These are phyloP conservation scores for Verticillium nubilum DNA, from an alignment of 2,329 filamentous ascomycete genomes.

Conservation along the genomic window DNA sequence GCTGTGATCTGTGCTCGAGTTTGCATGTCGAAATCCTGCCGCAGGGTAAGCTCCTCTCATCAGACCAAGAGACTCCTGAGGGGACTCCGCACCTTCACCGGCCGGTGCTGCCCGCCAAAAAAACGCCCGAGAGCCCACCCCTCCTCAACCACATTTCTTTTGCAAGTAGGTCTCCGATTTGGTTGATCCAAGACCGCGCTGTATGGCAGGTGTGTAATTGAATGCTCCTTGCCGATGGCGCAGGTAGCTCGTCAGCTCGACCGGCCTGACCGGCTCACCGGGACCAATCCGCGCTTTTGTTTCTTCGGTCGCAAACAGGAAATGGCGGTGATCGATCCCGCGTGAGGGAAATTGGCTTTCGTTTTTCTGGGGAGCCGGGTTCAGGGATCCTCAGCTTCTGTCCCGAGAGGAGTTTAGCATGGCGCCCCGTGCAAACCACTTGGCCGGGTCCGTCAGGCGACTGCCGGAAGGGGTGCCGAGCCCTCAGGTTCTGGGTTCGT, in stretches of 20 bases:
- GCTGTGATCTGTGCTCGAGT: slow-evolving; percentile 5
- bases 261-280: neutral
- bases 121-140: neutral
- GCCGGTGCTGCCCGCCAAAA: neutral
- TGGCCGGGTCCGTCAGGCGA: slow-evolving; percentile 12
- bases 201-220: neutral
- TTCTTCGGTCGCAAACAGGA: slow-evolving; percentile 9
- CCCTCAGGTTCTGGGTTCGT: slow-evolving; percentile 9
- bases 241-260: neutral
- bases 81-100: neutral
- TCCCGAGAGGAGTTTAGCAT: slow-evolving; percentile 3
- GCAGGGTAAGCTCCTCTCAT: neutral
- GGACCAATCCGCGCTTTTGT: neutral
- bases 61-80: neutral
- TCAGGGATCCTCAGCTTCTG: slow-evolving; percentile 8
- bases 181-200: neutral
- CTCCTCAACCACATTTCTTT: neutral
- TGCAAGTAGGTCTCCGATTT: neutral
- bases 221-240: neutral
- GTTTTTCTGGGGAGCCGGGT: slow-evolving; percentile 4
- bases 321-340: slow-evolving; percentile 11
- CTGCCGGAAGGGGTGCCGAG: slow-evolving; percentile 13
- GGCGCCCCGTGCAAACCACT: slow-evolving; percentile 6
- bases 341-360: slow-evolving; percentile 14
- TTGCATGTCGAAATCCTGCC: neutral